Base-by-base conservation (phyloP, 495 filamentous ascomycete genomes). In the Hyaloscypha finlandica region DNA sequence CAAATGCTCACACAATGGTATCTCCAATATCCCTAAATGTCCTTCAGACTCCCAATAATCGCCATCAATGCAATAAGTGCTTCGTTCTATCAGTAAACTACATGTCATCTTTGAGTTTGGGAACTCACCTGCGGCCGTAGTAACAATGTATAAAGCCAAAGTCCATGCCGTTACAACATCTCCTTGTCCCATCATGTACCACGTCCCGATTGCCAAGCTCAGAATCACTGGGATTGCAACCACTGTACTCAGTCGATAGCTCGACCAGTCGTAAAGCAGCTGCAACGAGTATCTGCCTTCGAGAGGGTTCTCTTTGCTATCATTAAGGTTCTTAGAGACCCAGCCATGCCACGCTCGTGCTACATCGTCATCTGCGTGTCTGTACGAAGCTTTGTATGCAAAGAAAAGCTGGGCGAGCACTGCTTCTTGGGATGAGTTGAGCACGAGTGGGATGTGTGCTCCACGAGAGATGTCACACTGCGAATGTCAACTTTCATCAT, bases 1-100 rank as follows among this genome's bases (percentile, higher is more conserved):
- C 42, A 48, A 35, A 22, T 37, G 45, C 74, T 74, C 65, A 80
- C 59, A 80, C 11, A 65, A 56, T 16, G 63, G 22, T 58, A 65
- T 59, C 25, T 22, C 25, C 3, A 32, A 2, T 30, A 39, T 45
- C 9, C 52, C 33, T 68, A 71, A 59, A 68, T 63, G 54, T 71
- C 70, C 11, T 68, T 68, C 70, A 71, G 56, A 55, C 63, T 59
- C 25, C 70, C 70, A 54, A 68, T 57, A 61, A 71, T 59, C 54
- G 70, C 62, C 59, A 71, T 62, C 20, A 71, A 60, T 9, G 70
- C 70, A 61, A 71, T 66, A 32, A 71, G 6, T n/a, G 62, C 67
- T 64, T 59, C 37, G 30, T 30, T 20, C 19, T 22, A 39, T 68
- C 39, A 61, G 52, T 32, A 63, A 6, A 45, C 3, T 16, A n/a